Base-by-base conservation (phyloP, 1,284 basidiomycete species). In the Cryptococcus amylolentus region DNA sequence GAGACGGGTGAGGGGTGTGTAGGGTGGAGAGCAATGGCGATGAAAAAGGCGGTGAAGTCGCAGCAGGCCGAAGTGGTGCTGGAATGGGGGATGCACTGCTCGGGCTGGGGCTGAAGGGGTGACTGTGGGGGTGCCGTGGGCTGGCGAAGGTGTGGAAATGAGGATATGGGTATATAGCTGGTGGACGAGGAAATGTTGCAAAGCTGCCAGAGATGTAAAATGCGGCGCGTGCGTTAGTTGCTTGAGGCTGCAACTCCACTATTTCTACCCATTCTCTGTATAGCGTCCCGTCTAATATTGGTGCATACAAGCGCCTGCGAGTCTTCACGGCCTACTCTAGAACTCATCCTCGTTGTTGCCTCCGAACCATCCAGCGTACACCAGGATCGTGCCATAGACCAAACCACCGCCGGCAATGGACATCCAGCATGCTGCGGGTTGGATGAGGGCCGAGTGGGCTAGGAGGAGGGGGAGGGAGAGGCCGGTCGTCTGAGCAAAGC, bases 391-490 rank as follows among this genome's bases (percentile, higher is more conserved):
- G 5, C 88, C 91, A 72, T 98, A 98, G 2, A 98, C 92, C 60
- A 98, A 81, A 39, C 87, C 89, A 76, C 96, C 96, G 26, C 96
- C 96, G 31, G 88, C 81, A 60, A 97, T 91, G 28, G 91, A 92
- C 95, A 98, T 97, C 68, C 84, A 86, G 75, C 89, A 92, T 31
- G 96, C 96, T 13, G 84, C 85, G 1, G 85, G 82, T 55, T 84
- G 81, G 68, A 98, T 97, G 60, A 98, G 82, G 58, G 88, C 87
- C 3, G 95, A 88, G 69, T 98, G 96, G 5, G 92, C 88, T 41
- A 98, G 84, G 28, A 97, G 86, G 52, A 98, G 81, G 0, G 96
- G 96, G 18, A 98, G 80, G 5, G 94, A 90, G 62, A 98, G 90
- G 40, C 96, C 96, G 45, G 91, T 91, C 3, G 66, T 72, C 73